Evolutionary conservation across 208 protist genomes (phyloP).

Genomic region (Porcisia deanei): DNA sequence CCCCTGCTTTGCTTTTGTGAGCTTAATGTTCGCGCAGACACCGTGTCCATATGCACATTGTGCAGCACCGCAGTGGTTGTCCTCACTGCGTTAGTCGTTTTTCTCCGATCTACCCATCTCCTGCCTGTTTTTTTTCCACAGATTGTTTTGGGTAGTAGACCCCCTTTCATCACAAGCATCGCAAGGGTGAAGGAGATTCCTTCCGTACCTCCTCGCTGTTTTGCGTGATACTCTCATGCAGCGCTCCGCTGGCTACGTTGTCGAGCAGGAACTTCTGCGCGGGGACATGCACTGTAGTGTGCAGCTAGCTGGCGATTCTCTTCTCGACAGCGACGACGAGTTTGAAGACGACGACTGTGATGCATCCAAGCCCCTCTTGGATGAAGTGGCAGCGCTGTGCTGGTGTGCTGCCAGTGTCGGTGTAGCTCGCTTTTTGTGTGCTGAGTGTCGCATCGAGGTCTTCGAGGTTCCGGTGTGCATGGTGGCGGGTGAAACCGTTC

Average conservation of each 20-base stretch:
- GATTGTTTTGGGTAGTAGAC: not conserved
- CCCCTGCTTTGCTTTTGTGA: too few species aligned
- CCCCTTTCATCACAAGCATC: not conserved
- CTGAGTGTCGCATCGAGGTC: slow-evolving; percentile 49
- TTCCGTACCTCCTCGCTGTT: not conserved
- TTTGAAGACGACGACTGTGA: not conserved
- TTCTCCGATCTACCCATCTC: not conserved
- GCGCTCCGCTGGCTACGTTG: not conserved
- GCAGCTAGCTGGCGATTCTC: not conserved
- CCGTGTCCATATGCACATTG: too few species aligned
- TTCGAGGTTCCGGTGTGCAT: slow-evolving; percentile 49
- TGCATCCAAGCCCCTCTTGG: not conserved
- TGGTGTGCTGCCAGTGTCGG: slow-evolving; percentile 35
- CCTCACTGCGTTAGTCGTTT: not conserved
- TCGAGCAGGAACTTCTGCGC: not conserved
- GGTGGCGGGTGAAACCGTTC: slow-evolving; percentile 26
- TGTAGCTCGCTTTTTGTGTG: slow-evolving; percentile 39
- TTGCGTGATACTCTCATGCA: not conserved
- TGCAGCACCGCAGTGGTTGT: too few species aligned
- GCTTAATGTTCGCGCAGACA: too few species aligned
- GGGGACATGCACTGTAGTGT: not conserved
- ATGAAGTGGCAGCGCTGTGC: slow-evolving; percentile 23
- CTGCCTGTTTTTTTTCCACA: not conserved
- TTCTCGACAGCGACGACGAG: slow-evolving; percentile 1
- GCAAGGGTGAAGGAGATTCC: not conserved